Conservation (phyloP, 352 stramenopile genomes). For the Globisporangium apiculatum region DNA sequence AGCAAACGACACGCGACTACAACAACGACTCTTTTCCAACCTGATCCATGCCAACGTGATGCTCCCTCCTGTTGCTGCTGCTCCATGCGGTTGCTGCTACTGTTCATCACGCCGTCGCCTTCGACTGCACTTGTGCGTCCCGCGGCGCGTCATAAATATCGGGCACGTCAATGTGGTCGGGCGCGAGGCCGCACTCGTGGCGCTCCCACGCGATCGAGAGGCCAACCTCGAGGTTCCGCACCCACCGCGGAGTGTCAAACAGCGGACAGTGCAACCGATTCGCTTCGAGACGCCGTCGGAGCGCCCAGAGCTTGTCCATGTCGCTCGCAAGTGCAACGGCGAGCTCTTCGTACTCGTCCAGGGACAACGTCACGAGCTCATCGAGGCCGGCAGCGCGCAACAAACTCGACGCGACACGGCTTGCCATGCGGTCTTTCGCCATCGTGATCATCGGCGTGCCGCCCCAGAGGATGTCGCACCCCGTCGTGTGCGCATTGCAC, state of each 20-base stretch:
- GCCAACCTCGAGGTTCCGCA: constrained; percentile 80
- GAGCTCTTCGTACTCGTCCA: constrained; percentile 89
- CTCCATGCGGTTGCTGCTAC: background rate
- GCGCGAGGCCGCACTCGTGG: constrained; percentile 53
- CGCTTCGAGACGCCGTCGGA: constrained; percentile 70
- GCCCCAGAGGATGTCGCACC: constrained; percentile 90
- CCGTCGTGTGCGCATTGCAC: constrained; percentile 90
- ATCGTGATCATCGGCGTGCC: constrained; percentile 89
- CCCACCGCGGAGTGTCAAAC: constrained; percentile 80
- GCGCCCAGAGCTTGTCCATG: constrained; percentile 70
- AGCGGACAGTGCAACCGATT: constrained; percentile 53
- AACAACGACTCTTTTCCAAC: too few species aligned
- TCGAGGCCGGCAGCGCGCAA: constrained; percentile 70
- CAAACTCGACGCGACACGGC: constrained; percentile 83
- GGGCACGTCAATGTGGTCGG: constrained; percentile 76
- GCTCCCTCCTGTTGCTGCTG: background rate
- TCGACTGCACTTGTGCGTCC: background rate
- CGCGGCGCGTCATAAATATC: constrained; percentile 58
- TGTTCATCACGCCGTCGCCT: too few species aligned
- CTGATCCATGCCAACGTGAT: too few species aligned
- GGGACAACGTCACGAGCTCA: constrained; percentile 67
- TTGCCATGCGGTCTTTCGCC: constrained; percentile 87
- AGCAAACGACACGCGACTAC: too few species aligned
- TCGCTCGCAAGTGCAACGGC: constrained; percentile 86
- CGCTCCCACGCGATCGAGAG: constrained; percentile 64